Percentiles rank a stretch among this genome's conserved stretches.
phyloP scores from a whole-genome alignment of 73 alveolate genomes.

The Symbiodinium pilosum region DNA sequence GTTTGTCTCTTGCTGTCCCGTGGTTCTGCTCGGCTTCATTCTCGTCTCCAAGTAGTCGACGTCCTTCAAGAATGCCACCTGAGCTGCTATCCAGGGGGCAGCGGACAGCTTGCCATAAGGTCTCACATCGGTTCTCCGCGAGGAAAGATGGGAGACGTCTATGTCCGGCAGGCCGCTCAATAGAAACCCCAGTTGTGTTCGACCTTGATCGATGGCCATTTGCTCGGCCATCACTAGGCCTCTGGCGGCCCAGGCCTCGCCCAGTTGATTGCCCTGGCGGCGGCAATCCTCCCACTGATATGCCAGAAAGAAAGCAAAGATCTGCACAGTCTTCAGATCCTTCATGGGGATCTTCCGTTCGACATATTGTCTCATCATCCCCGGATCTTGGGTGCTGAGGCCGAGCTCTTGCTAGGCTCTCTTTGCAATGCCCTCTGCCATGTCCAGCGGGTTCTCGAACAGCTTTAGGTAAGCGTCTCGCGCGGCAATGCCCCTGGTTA shows the following conservation, averaged over 20 bases:
- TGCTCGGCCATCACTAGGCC: constrained; percentile 36
- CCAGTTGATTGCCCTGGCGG: neutral
- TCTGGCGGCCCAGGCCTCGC: neutral
- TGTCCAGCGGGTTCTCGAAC: too few species aligned
- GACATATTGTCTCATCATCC: too few species aligned
- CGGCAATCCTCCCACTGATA: neutral
- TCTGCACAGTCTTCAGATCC: neutral
- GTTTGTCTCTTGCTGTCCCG: neutral
- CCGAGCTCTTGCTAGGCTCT: too few species aligned
- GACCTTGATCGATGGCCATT: neutral
- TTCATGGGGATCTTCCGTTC: neutral
- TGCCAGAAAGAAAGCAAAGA: neutral
- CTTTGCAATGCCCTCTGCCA: too few species aligned
- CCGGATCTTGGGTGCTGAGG: too few species aligned
- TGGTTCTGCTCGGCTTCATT: too few species aligned
- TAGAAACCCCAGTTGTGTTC: neutral
- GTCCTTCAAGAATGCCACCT: constrained; percentile 12
- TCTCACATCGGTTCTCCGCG: neutral
- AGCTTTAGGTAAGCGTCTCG: too few species aligned
- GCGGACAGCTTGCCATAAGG: neutral
- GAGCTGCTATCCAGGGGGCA: constrained; percentile 2
- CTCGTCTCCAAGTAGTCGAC: constrained; percentile 22
- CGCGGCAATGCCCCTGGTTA: too few species aligned
- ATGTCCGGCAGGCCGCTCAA: constrained; percentile 3
- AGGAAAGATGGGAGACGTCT: neutral